Conservation (phyloP, 805 yeast genomes). For the Kodamaea lidongshanica region DNA sequence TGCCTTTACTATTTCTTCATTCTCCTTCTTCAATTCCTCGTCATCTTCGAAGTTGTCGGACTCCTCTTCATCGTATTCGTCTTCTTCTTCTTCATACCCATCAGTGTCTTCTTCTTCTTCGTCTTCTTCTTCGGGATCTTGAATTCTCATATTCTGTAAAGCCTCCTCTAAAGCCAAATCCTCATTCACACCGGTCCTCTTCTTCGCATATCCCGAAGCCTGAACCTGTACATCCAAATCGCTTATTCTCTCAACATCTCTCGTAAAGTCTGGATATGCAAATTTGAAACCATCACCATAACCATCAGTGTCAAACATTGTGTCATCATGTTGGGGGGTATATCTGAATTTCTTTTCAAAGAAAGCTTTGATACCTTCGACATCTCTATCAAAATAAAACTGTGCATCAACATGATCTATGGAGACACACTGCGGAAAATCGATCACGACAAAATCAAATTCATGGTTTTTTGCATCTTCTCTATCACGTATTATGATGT, state of each 20-base stretch:
- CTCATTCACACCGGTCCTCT: slow-evolving; percentile 30
- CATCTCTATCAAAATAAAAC: slow-evolving; percentile 84
- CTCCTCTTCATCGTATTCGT: slow-evolving; percentile 29
- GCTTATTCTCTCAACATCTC: slow-evolving; percentile 66
- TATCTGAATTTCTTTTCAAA: slow-evolving; percentile 75
- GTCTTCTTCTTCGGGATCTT: slow-evolving; percentile 21
- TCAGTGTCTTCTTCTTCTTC: slow-evolving; percentile 26
- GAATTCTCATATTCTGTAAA: slow-evolving; percentile 56
- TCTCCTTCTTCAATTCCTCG: slow-evolving; percentile 27
- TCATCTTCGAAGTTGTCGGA: slow-evolving; percentile 32
- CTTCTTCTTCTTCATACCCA: slow-evolving; percentile 27
- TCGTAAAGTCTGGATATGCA: slow-evolving; percentile 70
- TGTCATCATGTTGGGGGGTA: slow-evolving; percentile 57
- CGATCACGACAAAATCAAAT: slow-evolving; percentile 81
- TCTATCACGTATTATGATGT: slow-evolving; percentile 74
- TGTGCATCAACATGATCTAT: slow-evolving; percentile 87
- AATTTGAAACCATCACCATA: slow-evolving; percentile 73
- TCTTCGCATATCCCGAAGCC: slow-evolving; percentile 76
- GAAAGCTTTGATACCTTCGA: slow-evolving; percentile 79
- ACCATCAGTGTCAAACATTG: slow-evolving; percentile 74
- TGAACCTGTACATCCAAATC: slow-evolving; percentile 79
- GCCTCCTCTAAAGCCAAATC: slow-evolving; percentile 72
- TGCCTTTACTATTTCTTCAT: slow-evolving; percentile 63
- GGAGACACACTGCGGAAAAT: slow-evolving; percentile 97
- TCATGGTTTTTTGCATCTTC: slow-evolving; percentile 45